Evolutionary conservation across 106 monocot species (phyloP), one percentile per base, ranked within the genome.

Genomic region (Phalaenopsis aphrodite): DNA sequence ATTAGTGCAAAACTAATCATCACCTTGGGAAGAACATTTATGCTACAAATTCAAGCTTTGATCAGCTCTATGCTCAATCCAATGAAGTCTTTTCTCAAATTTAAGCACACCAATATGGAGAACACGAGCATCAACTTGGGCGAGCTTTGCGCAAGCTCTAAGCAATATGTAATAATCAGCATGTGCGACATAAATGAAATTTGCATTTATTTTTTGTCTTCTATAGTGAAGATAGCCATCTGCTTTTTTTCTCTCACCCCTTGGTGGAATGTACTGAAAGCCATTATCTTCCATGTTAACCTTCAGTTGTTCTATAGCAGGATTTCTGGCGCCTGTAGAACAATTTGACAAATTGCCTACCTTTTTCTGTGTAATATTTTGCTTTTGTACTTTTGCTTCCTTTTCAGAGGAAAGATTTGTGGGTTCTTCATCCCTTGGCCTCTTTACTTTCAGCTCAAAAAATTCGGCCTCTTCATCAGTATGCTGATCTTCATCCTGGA

Each of bases 151-250:
- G 74, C 87, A 93, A 38, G 91, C 78, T 65, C 96, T 82, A 64
- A 96, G 85, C 41, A 96, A 75, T 75, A 93, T 80, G 55, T 89
- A 95, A 56, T 95, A 95, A 82, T 95, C 95, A 41, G 90, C 86
- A 82, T 87, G 92, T 19, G 89, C 89, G n/a, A 85, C 89, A 73
- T 74, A 95, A 78, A 82, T 82, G 16, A 89, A 61, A 38, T 18
- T 80, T 46, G 86, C 91, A n/a, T 84, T 79, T 67, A 75, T 18
- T 49, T 7, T 77, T 75, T 82, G 84, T 76, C 93, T 76, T 55
- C 36, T 88, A 52, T 93, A 96, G 42, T 79, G 88, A 79, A 91
- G 72, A 81, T 88, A 88, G 75, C 82, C 83, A 23, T 81, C 43
- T 23, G 76, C 41, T 42, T 56, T 82, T 36, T 55, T 30, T 30